Base-by-base conservation (phyloP, 129 eudicot genomes). In the Apium graveolens region DNA sequence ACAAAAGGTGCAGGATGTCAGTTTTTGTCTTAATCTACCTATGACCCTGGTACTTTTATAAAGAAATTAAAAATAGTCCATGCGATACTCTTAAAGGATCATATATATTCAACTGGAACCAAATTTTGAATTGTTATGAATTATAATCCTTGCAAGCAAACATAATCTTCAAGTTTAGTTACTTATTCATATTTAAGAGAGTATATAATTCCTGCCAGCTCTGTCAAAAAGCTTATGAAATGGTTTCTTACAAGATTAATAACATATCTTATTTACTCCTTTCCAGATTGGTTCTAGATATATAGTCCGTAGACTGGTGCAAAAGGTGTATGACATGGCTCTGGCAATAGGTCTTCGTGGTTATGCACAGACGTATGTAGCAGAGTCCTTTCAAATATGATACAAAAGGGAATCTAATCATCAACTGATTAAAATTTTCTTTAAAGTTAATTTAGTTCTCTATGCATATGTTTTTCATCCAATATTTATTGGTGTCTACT, bases 261-360 rank as follows among this genome's bases (percentile, higher is more conserved):
- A 72, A 39, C 9, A 41, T 72, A 39, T 62, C 49, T 46, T 24
- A 63, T 42, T 49, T 27, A 49, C 70, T 41, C 43, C 18, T 76
- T 62, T 26, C 24, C 97, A 93, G 98, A 93, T 93, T 76, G 93
- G 97, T 72, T 87, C 89, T 78, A 89, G 91, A 86, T 93, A 91
- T 82, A 91, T 93, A 57, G 60, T 84, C 76, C 98, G 98, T 66
- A 85, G 87, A 85, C 80, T 88, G 51, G 86, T 88, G 69, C 98
- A 93, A 53, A 93, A 86, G 73, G 84, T 91, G n/a, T 93, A 93
- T 83, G 96, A 91, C 87, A 88, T 87, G 81, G 98, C 97, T 81
- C 89, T 93, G 76, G 82, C 96, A 41, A 83, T 88, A 71, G 97
- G 97, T 44, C 96, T 93, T 82, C 96, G 88, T 85, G 98, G 89